These are phyloP conservation scores for Monilinia fructigena DNA, from an alignment of 2,329 filamentous ascomycete species.

Conservation along the genomic window DNA sequence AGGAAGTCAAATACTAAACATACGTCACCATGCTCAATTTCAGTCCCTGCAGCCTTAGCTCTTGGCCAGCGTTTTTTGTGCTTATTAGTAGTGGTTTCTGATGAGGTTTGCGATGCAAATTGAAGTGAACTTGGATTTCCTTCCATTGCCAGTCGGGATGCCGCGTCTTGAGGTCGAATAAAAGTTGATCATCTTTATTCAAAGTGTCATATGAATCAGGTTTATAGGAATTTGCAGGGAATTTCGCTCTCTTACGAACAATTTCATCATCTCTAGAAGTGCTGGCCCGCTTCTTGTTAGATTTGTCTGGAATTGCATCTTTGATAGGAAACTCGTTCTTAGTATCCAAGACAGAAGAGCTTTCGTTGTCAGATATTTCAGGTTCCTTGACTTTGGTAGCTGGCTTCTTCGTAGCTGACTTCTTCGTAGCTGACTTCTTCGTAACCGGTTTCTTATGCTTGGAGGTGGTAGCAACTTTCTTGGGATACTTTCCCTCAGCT, in stretches of 20 bases:
- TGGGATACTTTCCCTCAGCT: neutral
- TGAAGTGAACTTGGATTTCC: neutral
- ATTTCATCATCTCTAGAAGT: neutral
- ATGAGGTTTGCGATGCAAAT: neutral
- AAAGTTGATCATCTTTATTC: neutral
- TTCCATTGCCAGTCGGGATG: neutral
- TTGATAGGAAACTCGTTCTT: neutral
- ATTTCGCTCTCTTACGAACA: neutral
- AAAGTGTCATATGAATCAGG: neutral
- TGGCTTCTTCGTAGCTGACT: neutral
- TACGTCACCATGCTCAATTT: slow-evolving; percentile 5
- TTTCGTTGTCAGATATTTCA: neutral
- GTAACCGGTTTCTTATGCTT: neutral
- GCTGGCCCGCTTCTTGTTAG: neutral
- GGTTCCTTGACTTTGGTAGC: neutral
- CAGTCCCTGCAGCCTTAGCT: neutral
- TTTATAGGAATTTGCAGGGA: neutral
- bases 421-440: neutral
- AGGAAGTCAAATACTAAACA: neutral
- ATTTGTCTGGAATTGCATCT: neutral
- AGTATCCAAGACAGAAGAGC: neutral
- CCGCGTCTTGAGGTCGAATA: neutral
- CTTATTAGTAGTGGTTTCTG: neutral
- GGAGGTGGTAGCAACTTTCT: neutral
- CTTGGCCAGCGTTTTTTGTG: slow-evolving; percentile 2